Evolutionary conservation across 2,329 filamentous ascomycete species (phyloP).

Genomic region (Cladosporium sp.): DNA sequence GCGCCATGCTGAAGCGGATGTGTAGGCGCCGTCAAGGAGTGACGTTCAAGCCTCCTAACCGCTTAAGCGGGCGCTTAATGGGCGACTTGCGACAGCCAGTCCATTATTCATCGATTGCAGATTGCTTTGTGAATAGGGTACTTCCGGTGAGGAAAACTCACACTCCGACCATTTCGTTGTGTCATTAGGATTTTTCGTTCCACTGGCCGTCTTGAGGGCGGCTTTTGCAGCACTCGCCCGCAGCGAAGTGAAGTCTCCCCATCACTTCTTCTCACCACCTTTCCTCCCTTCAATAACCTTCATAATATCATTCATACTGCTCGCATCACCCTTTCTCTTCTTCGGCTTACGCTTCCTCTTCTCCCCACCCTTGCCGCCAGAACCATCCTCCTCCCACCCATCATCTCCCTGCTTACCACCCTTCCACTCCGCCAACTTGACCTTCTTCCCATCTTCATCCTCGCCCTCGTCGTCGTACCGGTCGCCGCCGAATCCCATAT

Average conservation of each 20-base stretch:
- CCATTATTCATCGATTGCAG: too few relatives aligned
- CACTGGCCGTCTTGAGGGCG: too few relatives aligned
- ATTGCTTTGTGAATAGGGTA: too few relatives aligned
- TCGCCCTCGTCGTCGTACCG: conserved; percentile 82
- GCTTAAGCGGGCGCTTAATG: conserved; percentile 7
- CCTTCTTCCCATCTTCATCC: conserved; percentile 42
- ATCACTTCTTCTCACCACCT: conserved; percentile 22
- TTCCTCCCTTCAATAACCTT: conserved; percentile 29
- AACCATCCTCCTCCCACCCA: conserved; percentile 32
- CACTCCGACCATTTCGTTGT: too few relatives aligned
- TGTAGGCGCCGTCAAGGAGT: background rate
- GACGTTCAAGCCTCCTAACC: background rate
- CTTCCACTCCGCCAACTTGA: conserved; percentile 63
- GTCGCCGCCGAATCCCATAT: conserved; percentile 88
- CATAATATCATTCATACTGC: conserved; percentile 29
- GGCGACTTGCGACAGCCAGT: too few relatives aligned
- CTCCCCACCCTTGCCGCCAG: conserved; percentile 60
- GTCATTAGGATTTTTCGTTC: too few relatives aligned
- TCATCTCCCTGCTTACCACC: conserved; percentile 39
- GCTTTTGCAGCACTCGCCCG: background rate
- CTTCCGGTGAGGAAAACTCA: too few relatives aligned
- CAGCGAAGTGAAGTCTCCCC: background rate
- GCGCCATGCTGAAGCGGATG: background rate
- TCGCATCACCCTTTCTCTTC: conserved; percentile 43
- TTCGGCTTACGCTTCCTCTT: conserved; percentile 75